Conservation (phyloP, 139 green algal genomes). For the Coccomyxa sp. region DNA sequence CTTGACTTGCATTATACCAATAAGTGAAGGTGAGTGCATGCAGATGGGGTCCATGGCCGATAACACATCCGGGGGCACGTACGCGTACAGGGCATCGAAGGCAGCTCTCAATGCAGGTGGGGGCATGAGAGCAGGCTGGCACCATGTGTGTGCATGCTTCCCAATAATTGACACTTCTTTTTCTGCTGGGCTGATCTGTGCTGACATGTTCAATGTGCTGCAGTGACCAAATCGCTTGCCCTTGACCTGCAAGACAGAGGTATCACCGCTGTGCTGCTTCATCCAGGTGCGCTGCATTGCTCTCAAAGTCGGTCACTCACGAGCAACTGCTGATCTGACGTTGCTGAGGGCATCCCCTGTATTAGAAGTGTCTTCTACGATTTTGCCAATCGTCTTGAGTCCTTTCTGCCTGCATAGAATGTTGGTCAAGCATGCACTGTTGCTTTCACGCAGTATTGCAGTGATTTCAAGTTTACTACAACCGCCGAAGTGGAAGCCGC, state of each 20-base stretch:
- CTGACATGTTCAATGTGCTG: not conserved
- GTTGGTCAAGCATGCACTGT: no score
- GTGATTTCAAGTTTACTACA: no score
- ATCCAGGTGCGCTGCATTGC: constrained; percentile 43
- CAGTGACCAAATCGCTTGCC: constrained; percentile 58
- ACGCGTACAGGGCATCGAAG: constrained; percentile 65
- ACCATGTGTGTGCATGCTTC: not conserved
- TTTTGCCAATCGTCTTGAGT: no score
- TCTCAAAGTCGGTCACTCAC: not conserved
- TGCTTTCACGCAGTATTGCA: no score
- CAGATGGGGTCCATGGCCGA: constrained; percentile 39
- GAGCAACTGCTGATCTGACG: no score
- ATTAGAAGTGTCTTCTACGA: no score
- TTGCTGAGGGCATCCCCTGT: no score
- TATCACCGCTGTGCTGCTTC: constrained; percentile 51
- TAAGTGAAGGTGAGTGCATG: not conserved
- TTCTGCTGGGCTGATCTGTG: not conserved
- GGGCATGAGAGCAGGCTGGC: not conserved
- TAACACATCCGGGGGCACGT: constrained; percentile 36
- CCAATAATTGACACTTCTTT: no score
- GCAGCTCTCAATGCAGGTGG: constrained; percentile 61
- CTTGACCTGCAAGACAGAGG: constrained; percentile 49
- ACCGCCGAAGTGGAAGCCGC: no score
- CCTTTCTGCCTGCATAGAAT: no score
- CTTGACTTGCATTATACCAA: no score